phyloP scores from a whole-genome alignment of 768 basidiomycete genomes.

The Rhizopogon vulgaris region DNA sequence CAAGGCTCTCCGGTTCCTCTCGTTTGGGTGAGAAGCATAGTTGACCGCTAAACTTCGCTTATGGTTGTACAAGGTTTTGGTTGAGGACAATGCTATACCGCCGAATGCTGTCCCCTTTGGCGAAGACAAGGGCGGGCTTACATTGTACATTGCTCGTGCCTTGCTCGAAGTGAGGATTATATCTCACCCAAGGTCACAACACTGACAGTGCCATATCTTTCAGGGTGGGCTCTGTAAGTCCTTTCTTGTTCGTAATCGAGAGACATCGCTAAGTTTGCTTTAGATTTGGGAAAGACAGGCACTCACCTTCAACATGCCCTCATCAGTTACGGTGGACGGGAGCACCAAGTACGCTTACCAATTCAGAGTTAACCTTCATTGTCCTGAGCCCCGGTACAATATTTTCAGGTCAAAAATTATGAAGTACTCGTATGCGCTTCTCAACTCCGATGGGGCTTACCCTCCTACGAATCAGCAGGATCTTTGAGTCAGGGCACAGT shows the following conservation, averaged over 20 bases:
- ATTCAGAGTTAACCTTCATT: background rate
- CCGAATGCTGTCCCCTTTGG: conserved; percentile 29
- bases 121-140: conserved; percentile 22
- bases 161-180: conserved; percentile 14
- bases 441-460: background rate
- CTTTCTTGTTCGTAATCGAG: background rate
- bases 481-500: conserved; percentile 23
- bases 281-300: background rate
- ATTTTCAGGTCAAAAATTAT: background rate
- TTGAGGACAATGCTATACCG: conserved; percentile 25
- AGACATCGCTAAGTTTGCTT: background rate
- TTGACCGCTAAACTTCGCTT: background rate
- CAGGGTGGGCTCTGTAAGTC: conserved; percentile 24
- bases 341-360: background rate
- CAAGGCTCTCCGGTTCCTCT: conserved; percentile 24
- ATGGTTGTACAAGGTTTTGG: conserved; percentile 15
- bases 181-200: background rate
- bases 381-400: background rate
- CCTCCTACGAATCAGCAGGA: conserved; percentile 2
- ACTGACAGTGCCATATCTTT: background rate
- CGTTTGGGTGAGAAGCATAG: conserved; percentile 21
- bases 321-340: background rate
- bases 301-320: background rate
- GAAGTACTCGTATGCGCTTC: conserved; percentile 3
- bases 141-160: conserved; percentile 25